These are phyloP conservation scores for Vicia villosa DNA, from an alignment of 306 rosid species.

Conservation along the genomic window DNA sequence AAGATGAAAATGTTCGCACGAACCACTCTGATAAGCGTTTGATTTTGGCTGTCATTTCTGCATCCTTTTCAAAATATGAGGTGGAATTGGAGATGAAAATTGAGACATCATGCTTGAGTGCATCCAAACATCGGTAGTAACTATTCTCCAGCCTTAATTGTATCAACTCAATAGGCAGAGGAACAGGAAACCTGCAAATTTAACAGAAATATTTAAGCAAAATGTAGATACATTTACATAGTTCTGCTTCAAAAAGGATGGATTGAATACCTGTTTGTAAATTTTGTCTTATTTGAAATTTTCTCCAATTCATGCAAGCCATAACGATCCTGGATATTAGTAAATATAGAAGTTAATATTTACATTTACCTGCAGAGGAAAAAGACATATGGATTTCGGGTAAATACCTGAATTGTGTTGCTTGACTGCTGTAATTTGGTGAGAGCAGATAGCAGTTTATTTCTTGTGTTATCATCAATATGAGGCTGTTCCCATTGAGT, in stretches of 20 bases:
- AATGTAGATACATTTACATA: background rate
- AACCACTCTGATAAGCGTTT: constrained; percentile 89
- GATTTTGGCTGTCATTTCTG: constrained; percentile 51
- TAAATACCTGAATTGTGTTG: constrained; percentile 64
- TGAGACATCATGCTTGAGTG: constrained; percentile 75
- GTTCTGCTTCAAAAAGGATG: constrained; percentile 8
- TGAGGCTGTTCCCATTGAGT: constrained; percentile 80
- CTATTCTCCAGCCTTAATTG: constrained; percentile 74
- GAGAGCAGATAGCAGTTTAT: constrained; percentile 58
- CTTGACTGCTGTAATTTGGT: constrained; percentile 61
- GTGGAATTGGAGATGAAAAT: constrained; percentile 66
- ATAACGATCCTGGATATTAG: constrained; percentile 68
- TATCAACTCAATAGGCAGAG: constrained; percentile 74
- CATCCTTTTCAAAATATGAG: constrained; percentile 64
- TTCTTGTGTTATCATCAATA: constrained; percentile 57
- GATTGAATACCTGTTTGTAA: constrained; percentile 67
- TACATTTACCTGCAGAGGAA: constrained; percentile 17
- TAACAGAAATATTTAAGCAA: constrained; percentile 21
- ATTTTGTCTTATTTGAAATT: constrained; percentile 62
- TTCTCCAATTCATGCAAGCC: constrained; percentile 70
- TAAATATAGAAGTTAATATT: constrained; percentile 34
- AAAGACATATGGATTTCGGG: constrained; percentile 8
- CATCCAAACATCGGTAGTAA: constrained; percentile 88
- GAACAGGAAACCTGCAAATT: constrained; percentile 83
- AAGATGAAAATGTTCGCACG: constrained; percentile 53